A percentile compares a stretch with the other conserved stretches of the same genome.
Evolutionary conservation across 441 rosid species (phyloP).

Genomic region (Geranium incanum): DNA sequence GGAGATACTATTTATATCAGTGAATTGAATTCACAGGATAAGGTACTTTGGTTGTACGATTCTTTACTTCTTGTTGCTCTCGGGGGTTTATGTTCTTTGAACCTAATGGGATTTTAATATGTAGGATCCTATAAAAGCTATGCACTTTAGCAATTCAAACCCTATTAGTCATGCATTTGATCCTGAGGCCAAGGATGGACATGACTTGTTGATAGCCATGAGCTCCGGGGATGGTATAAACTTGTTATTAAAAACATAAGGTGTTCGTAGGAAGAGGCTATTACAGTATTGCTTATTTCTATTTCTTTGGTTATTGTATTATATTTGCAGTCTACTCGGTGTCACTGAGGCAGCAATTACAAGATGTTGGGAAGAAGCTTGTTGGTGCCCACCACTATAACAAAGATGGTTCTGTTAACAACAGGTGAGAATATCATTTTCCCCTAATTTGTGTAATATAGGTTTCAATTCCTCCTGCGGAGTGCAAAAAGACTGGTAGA

Average conservation of each 20-base stretch:
- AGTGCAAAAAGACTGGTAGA: not conserved
- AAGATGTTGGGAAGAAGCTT: conserved; percentile 6
- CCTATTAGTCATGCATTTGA: conserved; percentile 6
- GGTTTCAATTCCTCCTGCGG: not conserved
- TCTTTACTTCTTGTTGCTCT: not conserved
- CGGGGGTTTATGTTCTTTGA: not conserved
- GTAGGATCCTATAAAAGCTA: conserved; percentile 1
- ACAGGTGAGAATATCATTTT: not conserved
- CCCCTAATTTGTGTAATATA: not conserved
- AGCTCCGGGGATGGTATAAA: conserved; percentile 2
- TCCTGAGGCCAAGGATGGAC: conserved; percentile 1
- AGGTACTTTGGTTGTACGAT: not conserved
- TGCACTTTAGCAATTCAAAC: conserved; percentile 4
- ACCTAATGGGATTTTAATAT: not conserved
- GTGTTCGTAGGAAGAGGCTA: not conserved
- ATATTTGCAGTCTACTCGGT: conserved; percentile 6
- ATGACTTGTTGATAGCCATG: not conserved
- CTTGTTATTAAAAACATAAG: not conserved
- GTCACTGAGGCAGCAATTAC: conserved; percentile 5
- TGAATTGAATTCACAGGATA: conserved; percentile 1
- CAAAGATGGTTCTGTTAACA: conserved; percentile 8
- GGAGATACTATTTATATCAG: conserved; percentile 1
- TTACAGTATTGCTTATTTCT: not conserved
- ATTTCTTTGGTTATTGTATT: not conserved
- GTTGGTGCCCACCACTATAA: conserved; percentile 6